A percentile compares a stretch with the other conserved stretches of the same genome.
These are phyloP conservation scores for Rhodotorula sphaerocarpa DNA, from an alignment of 768 basidiomycete species.

Conservation along the genomic window DNA sequence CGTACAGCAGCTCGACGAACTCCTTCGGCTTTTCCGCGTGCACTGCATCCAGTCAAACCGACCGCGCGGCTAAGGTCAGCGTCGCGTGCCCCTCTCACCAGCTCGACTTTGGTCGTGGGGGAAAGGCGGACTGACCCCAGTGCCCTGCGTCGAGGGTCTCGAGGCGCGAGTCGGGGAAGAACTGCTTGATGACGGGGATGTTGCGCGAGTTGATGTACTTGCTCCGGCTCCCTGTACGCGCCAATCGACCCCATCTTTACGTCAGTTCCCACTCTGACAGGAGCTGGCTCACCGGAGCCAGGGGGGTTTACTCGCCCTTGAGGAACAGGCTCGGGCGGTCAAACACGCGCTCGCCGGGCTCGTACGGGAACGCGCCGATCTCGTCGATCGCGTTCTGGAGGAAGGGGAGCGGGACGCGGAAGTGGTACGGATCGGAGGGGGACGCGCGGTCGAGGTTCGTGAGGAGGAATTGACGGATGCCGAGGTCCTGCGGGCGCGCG, in stretches of 20 bases:
- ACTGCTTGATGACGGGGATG: constrained; percentile 53
- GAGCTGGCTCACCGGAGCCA: no score
- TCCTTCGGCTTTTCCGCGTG: constrained; percentile 63
- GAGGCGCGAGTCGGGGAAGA: constrained; percentile 65
- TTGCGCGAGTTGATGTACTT: constrained; percentile 72
- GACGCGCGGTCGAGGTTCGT: constrained; percentile 57
- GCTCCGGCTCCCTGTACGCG: constrained; percentile 21
- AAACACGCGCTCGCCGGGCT: constrained; percentile 41
- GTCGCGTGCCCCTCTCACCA: background rate
- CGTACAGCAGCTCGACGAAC: constrained; percentile 45
- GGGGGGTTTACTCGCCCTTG: constrained; percentile 11
- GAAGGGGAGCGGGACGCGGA: constrained; percentile 65
- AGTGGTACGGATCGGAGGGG: constrained; percentile 49
- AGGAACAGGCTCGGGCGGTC: constrained; percentile 38
- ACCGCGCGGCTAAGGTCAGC: no score
- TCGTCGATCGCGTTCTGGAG: constrained; percentile 55
- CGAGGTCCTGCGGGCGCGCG: constrained; percentile 54
- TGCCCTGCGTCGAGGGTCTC: constrained; percentile 67
- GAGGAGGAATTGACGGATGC: constrained; percentile 70
- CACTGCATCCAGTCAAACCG: constrained; percentile 53
- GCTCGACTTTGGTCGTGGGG: background rate
- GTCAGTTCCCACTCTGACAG: no score
- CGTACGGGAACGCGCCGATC: constrained; percentile 73
- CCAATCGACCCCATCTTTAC: no score
- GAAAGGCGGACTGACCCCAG: constrained; percentile 58